Conservation (phyloP, 257 asterid species). For the Lithospermum erythrorhizon region DNA sequence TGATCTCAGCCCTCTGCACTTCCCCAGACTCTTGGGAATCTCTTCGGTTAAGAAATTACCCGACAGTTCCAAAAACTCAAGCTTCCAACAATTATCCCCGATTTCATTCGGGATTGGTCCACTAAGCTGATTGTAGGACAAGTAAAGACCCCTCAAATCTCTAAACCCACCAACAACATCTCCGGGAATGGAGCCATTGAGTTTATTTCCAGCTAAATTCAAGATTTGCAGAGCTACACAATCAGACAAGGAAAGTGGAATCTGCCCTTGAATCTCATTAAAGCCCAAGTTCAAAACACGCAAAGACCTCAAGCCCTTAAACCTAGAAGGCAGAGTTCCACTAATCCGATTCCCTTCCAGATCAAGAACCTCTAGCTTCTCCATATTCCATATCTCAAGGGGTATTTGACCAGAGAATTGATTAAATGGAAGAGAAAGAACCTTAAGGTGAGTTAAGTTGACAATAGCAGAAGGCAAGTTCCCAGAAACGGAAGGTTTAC, state of each 20-base stretch:
- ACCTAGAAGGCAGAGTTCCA: constrained; percentile 43
- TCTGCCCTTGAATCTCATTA: constrained; percentile 45
- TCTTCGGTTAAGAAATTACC: constrained; percentile 51
- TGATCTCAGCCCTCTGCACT: constrained; percentile 48
- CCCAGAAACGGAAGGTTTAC: constrained; percentile 37
- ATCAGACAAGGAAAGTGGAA: constrained; percentile 46
- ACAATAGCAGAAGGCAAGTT: constrained; percentile 41
- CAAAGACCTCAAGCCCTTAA: constrained; percentile 53
- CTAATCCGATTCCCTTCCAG: constrained; percentile 74
- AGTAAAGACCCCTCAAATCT: constrained; percentile 58
- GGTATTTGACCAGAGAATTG: constrained; percentile 73
- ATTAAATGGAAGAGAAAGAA: constrained; percentile 70
- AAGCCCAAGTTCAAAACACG: constrained; percentile 73
- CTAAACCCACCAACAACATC: constrained; percentile 39
- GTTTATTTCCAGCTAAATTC: constrained; percentile 75
- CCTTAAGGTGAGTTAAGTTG: constrained; percentile 49
- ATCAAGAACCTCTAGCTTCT: constrained; percentile 82
- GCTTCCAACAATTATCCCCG: constrained; percentile 59
- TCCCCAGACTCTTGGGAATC: constrained; percentile 60
- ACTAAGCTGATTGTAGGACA: constrained; percentile 67
- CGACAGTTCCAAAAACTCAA: constrained; percentile 68
- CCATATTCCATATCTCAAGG: constrained; percentile 62
- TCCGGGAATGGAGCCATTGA: constrained; percentile 51
- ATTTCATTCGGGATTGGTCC: constrained; percentile 62
- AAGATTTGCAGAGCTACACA: constrained; percentile 42